A percentile compares a stretch with the other conserved stretches of the same genome.
These are phyloP conservation scores for Cutaneotrichosporon daszewskae DNA, from an alignment of 1,284 basidiomycete genomes.

Conservation along the genomic window DNA sequence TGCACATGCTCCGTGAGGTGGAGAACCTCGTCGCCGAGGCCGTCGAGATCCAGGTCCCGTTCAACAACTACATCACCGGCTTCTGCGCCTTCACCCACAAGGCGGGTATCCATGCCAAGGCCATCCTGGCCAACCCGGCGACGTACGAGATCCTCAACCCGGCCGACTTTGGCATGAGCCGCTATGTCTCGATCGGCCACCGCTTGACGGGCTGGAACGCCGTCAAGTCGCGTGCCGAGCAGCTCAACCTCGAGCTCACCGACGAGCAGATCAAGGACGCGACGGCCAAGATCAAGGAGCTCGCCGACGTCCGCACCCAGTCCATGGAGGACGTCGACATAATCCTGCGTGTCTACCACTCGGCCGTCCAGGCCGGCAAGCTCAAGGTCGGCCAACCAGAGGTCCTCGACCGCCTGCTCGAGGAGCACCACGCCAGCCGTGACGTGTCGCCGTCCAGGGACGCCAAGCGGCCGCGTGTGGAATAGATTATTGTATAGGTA, in stretches of 20 bases:
- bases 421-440: constrained; percentile 45
- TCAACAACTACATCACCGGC: constrained; percentile 65
- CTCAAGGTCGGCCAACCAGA: constrained; percentile 82
- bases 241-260: constrained; percentile 66
- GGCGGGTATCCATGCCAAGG: constrained; percentile 99
- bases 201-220: constrained; percentile 97
- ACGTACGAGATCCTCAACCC: constrained; percentile 84
- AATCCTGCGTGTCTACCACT: constrained; percentile 90
- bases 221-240: constrained; percentile 98
- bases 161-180: constrained; percentile 94
- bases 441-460: constrained; percentile 11
- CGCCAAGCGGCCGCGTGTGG: constrained; percentile 15
- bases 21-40: constrained; percentile 99
- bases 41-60: constrained; percentile 95
- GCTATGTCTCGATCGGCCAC: constrained; percentile 98
- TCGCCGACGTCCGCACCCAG: constrained; percentile 96
- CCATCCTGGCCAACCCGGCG: constrained; percentile 98
- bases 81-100: constrained; percentile 99
- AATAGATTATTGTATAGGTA: not conserved
- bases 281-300: constrained; percentile 98
- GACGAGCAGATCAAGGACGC: constrained; percentile 81
- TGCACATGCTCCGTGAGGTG: constrained; percentile 93
- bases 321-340: constrained; percentile 99
- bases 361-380: constrained; percentile 77
- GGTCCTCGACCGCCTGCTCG: constrained; percentile 72